Evolutionary conservation across 495 filamentous ascomycete species (phyloP).

Genomic region (Aspergillus cavernicola): DNA sequence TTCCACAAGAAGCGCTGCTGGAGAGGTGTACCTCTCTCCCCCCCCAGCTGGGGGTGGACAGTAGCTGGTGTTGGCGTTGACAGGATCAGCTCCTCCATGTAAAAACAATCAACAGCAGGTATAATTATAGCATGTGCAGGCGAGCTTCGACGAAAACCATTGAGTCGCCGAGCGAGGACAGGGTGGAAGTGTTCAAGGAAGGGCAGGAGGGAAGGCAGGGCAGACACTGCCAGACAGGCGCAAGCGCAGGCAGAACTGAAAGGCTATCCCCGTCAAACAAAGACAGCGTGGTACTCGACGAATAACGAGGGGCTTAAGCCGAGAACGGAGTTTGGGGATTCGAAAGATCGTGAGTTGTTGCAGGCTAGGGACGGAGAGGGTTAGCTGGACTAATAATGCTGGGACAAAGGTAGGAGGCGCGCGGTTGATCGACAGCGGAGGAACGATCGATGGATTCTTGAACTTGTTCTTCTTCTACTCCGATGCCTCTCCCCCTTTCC

Average conservation of each 20-base stretch:
- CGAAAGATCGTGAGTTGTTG: background rate
- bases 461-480: slow-evolving; percentile 3
- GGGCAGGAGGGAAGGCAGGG: slow-evolving; percentile 4
- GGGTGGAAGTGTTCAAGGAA: background rate
- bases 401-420: slow-evolving; percentile 19
- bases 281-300: background rate
- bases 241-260: background rate
- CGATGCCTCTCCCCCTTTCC: slow-evolving; percentile 7
- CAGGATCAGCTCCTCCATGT: slow-evolving; percentile 44
- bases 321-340: background rate
- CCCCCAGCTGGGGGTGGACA: slow-evolving; percentile 18
- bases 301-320: background rate
- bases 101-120: slow-evolving; percentile 20
- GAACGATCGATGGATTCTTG: slow-evolving; percentile 8
- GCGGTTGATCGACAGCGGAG: slow-evolving; percentile 24
- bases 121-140: slow-evolving; percentile 24
- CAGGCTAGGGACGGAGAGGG: slow-evolving; percentile 6
- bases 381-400: slow-evolving; percentile 12
- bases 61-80: slow-evolving; percentile 26
- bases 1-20: slow-evolving; percentile 12
- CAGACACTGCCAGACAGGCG: slow-evolving; percentile 8
- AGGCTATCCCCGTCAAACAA: slow-evolving; percentile 11
- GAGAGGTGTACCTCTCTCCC: slow-evolving; percentile 31
- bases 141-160: slow-evolving; percentile 5
- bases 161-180: slow-evolving; percentile 4